Percentiles rank a stretch among this genome's conserved stretches.
Evolutionary conservation across 2,329 filamentous ascomycete genomes (phyloP).

Genomic region (Chrysoporthe puriensis): DNA sequence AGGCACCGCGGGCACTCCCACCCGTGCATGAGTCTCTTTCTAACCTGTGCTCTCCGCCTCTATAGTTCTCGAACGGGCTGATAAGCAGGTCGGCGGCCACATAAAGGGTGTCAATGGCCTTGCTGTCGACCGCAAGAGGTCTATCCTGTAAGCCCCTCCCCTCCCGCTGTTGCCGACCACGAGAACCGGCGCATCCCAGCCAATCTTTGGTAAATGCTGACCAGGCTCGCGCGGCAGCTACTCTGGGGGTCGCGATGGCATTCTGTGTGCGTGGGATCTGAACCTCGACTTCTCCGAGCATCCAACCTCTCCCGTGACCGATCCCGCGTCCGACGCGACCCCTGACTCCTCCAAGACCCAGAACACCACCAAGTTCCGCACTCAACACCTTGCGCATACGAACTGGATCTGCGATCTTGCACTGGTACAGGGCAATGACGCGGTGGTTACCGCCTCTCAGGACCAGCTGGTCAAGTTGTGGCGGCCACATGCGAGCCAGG

Average conservation of each 20-base stretch:
- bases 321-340: slow-evolving; percentile 34
- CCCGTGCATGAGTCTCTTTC: slow-evolving; percentile 19
- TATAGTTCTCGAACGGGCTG: slow-evolving; percentile 62
- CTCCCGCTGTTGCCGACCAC: slow-evolving; percentile 2
- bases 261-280: slow-evolving; percentile 94
- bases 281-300: slow-evolving; percentile 64
- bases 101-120: slow-evolving; percentile 93
- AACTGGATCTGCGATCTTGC: slow-evolving; percentile 96
- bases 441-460: slow-evolving; percentile 88
- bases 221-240: slow-evolving; percentile 62
- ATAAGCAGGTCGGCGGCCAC: slow-evolving; percentile 74
- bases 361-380: slow-evolving; percentile 60
- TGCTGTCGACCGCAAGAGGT: slow-evolving; percentile 79
- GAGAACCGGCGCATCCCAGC: not conserved
- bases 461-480: slow-evolving; percentile 92
- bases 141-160: slow-evolving; percentile 73
- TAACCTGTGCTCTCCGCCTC: slow-evolving; percentile 30
- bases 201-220: slow-evolving; percentile 30
- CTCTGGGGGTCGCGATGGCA: slow-evolving; percentile 92
- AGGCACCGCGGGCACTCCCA: slow-evolving; percentile 13
- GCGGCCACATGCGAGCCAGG: slow-evolving; percentile 72
- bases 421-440: slow-evolving; percentile 75
- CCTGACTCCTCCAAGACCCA: slow-evolving; percentile 43
- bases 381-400: slow-evolving; percentile 76
- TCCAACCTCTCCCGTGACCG: slow-evolving; percentile 30